Conservation (phyloP, 169 alveolate species). For the Cyclospora cayetanensis region DNA sequence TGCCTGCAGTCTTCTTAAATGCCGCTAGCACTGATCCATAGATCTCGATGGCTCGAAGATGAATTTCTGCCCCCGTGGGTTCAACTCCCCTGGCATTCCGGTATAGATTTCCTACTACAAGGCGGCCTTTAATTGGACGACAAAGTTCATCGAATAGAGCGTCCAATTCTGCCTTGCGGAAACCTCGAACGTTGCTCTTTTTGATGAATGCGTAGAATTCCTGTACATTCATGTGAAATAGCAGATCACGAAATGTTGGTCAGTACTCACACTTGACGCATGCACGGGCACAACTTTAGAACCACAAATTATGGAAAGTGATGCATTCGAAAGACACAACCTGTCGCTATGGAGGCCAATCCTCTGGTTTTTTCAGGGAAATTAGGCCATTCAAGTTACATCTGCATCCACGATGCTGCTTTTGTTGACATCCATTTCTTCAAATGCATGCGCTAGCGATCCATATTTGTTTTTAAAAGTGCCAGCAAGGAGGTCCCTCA, state of each 20-base stretch:
- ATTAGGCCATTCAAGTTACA: slow-evolving; percentile 37
- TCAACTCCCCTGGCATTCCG: slow-evolving; percentile 68
- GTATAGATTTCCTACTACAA: slow-evolving; percentile 63
- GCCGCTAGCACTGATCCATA: slow-evolving; percentile 58
- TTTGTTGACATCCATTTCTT: slow-evolving; percentile 64
- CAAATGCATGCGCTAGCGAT: slow-evolving; percentile 69
- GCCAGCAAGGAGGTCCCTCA: slow-evolving; percentile 60
- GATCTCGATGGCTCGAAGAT: slow-evolving; percentile 66
- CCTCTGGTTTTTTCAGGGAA: neutral
- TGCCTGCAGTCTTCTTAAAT: slow-evolving; percentile 27
- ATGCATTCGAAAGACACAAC: neutral
- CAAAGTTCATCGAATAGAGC: slow-evolving; percentile 65
- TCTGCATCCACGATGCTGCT: slow-evolving; percentile 65
- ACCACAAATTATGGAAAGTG: neutral
- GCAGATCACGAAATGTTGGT: neutral
- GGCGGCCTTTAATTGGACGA: slow-evolving; percentile 69
- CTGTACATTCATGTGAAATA: neutral
- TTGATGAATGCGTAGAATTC: slow-evolving; percentile 65
- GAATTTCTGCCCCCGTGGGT: slow-evolving; percentile 66
- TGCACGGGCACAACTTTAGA: neutral
- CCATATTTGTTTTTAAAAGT: slow-evolving; percentile 69
- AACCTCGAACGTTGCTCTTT: slow-evolving; percentile 37
- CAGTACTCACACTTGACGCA: neutral
- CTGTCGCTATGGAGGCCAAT: neutral
- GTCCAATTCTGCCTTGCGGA: slow-evolving; percentile 48